phyloP scores from a whole-genome alignment of 1,139 yeast genomes.

The Kluyveromyces marxianus region DNA sequence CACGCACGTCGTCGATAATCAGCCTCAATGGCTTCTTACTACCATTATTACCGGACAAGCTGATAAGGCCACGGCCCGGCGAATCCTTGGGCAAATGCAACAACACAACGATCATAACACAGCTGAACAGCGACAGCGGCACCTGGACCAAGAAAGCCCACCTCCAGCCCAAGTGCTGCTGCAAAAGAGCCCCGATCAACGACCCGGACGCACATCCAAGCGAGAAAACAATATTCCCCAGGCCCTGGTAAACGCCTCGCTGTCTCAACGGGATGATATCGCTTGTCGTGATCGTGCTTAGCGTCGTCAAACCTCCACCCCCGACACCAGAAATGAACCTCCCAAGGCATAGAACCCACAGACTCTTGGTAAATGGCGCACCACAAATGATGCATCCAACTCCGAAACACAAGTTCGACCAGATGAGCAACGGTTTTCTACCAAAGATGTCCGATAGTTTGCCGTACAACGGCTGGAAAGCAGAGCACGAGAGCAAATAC shows the following conservation, averaged over 20 bases:
- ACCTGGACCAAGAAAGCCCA: slow-evolving; percentile 53
- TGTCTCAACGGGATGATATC: slow-evolving; percentile 51
- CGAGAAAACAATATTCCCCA: slow-evolving; percentile 57
- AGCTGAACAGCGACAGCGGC: slow-evolving; percentile 53
- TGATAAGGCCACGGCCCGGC: slow-evolving; percentile 22
- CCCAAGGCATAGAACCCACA: slow-evolving; percentile 55
- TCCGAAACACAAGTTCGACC: slow-evolving; percentile 43
- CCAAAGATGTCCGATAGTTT: slow-evolving; percentile 83
- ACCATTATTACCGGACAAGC: slow-evolving; percentile 14
- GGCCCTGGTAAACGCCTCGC: slow-evolving; percentile 54
- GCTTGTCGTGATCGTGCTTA: slow-evolving; percentile 47
- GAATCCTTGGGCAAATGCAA: slow-evolving; percentile 38
- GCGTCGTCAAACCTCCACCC: slow-evolving; percentile 53
- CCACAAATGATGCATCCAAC: slow-evolving; percentile 52
- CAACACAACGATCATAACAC: slow-evolving; percentile 31
- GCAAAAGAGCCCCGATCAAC: slow-evolving; percentile 40
- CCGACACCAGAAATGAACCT: slow-evolving; percentile 56
- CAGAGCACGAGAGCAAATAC: slow-evolving; percentile 49
- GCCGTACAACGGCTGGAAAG: slow-evolving; percentile 74
- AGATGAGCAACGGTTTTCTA: slow-evolving; percentile 45
- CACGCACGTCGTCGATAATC: slow-evolving; percentile 33
- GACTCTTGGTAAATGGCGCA: slow-evolving; percentile 39
- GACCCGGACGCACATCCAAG: slow-evolving; percentile 68
- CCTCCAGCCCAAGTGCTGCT: slow-evolving; percentile 70
- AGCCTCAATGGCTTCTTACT: slow-evolving; percentile 7